Percentiles rank a stretch among this genome's conserved stretches.
These are phyloP conservation scores for Angomonas ambiguus DNA, from an alignment of 208 protist genomes.

Conservation along the genomic window DNA sequence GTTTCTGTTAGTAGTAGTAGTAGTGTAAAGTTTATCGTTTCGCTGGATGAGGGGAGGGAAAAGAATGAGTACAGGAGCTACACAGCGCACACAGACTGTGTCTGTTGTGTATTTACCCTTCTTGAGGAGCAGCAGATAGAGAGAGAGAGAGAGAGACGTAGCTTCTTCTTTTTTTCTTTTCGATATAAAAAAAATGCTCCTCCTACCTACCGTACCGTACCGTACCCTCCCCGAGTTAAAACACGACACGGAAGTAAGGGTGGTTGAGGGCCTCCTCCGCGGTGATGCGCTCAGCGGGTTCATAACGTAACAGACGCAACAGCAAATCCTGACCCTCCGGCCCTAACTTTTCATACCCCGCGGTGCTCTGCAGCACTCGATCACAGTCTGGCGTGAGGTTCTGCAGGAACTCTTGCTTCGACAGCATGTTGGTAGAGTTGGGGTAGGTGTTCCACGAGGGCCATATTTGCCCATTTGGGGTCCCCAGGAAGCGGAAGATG, in stretches of 20 bases:
- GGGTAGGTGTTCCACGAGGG: conserved; percentile 82
- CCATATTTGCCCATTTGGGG: conserved; percentile 92
- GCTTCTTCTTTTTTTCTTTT: too few species aligned
- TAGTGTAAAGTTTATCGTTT: too few species aligned
- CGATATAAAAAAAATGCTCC: too few species aligned
- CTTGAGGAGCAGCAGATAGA: too few species aligned
- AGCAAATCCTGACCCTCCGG: conserved; percentile 62
- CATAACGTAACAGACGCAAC: conserved; percentile 58
- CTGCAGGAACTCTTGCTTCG: conserved; percentile 58
- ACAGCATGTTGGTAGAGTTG: conserved; percentile 77
- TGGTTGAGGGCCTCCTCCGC: conserved; percentile 82
- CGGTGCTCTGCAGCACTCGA: conserved; percentile 33
- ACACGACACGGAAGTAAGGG: conserved; percentile 70
- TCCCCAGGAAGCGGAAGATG: conserved; percentile 94
- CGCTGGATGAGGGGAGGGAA: too few species aligned
- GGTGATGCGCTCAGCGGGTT: conserved; percentile 66
- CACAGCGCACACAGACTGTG: too few species aligned
- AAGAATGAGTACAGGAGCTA: too few species aligned
- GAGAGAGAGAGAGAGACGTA: not conserved
- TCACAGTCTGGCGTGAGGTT: conserved; percentile 48
- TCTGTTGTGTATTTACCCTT: too few species aligned
- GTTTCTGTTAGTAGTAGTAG: too few species aligned
- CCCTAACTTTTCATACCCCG: conserved; percentile 61
- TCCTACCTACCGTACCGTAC: too few species aligned
- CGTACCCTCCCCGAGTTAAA: too few species aligned